phyloP scores from a whole-genome alignment of 768 basidiomycete genomes.

The Amanita muscaria region DNA sequence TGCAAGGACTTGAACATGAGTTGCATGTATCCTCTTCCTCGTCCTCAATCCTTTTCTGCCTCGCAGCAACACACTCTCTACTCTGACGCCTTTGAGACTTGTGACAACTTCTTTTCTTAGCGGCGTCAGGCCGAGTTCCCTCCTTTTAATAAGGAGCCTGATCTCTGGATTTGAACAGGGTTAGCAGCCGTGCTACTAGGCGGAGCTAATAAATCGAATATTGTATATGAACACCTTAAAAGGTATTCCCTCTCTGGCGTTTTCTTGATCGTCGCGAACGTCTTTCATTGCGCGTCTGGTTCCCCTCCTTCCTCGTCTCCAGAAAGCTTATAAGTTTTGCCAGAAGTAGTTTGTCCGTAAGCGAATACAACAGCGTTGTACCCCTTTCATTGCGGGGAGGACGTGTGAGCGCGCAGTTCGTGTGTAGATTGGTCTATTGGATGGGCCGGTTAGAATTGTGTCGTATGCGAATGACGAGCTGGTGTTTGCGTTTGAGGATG shows the following conservation, averaged over 20 bases:
- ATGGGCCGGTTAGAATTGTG: conserved; percentile 67
- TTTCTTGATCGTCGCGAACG: conserved; percentile 72
- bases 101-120: conserved; percentile 92
- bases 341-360: conserved; percentile 82
- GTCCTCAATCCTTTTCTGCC: conserved; percentile 15
- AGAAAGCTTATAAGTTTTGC: conserved; percentile 48
- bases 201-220: conserved; percentile 80
- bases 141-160: too few relatives aligned
- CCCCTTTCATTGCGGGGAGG: conserved; percentile 90
- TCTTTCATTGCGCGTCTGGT: conserved; percentile 87
- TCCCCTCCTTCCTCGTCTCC: conserved; percentile 56
- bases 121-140: conserved; percentile 56
- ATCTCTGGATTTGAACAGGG: conserved; percentile 69
- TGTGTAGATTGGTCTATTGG: conserved; percentile 73
- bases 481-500: not conserved
- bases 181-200: conserved; percentile 42
- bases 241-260: conserved; percentile 83
- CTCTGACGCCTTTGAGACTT: conserved; percentile 75
- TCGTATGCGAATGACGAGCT: conserved; percentile 56
- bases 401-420: conserved; percentile 73
- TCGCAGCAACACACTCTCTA: conserved; percentile 36
- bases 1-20: too few relatives aligned
- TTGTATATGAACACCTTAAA: conserved; percentile 86
- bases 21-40: too few relatives aligned
- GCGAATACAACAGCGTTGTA: conserved; percentile 96